Base-by-base conservation (phyloP, 2,329 filamentous ascomycete genomes). In the Dactylellina cionopaga region DNA sequence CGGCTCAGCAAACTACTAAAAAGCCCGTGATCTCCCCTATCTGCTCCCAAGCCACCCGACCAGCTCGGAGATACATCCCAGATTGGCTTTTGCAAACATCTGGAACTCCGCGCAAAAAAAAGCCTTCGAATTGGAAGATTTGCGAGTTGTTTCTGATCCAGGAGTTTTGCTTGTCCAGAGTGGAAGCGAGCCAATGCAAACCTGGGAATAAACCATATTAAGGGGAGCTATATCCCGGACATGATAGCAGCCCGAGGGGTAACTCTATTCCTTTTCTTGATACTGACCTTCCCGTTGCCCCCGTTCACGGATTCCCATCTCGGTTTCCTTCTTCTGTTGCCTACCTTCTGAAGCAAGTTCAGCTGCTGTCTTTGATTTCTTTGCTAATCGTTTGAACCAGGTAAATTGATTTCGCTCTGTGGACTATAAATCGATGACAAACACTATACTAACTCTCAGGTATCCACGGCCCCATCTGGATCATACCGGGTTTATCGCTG, bases 201-300 rank as follows among this genome's bases (percentile, higher is more conserved):
- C 51, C 62, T 33, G 15, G 60, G 62, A 58, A 58, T 27, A 51
- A 66, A 27, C 43, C 51, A 66, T 56, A 58, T 46, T 58, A 35
- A 66, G 62, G 62, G 51, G 62, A 58, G 22, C 39, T 58, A 66
- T 66, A 58, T 49, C 49, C 59, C 59, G 37, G 59, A 43, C n/a
- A 54, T 19, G 49, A 52, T 63, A 54, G n/a, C 49, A 55, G 54
- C 60, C 60, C 60, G 51, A 29, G 49, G 37, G 39, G 19, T 31
- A 47, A 35, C 17, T 37, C 35, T 41, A 27, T 64, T 44, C n/a
- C 31, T 9, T 49, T 46, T 37, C 37, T 19, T 37, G 39, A 65
- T 46, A n/a, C n/a, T n/a, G n/a, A 63, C 44, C 60, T 56, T 64
- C 62, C 62, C 62, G 43, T 35, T 66, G 35, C 62, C 62, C 51